These are phyloP conservation scores for Trichoderma parareesei DNA, from an alignment of 495 filamentous ascomycete genomes.

Conservation along the genomic window DNA sequence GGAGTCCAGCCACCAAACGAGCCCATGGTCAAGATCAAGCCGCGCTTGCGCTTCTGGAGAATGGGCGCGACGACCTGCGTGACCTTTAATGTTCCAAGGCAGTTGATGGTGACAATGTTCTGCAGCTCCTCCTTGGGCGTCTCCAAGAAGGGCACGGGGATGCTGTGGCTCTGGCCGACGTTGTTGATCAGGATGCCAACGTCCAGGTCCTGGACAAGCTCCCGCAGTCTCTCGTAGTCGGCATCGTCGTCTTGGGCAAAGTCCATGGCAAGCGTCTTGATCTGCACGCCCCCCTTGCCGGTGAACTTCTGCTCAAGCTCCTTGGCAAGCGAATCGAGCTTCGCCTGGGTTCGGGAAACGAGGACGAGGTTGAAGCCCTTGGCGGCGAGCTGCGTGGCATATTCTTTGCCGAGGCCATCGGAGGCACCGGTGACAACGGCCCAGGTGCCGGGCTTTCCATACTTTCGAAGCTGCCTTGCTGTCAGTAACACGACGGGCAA, in stretches of 20 bases:
- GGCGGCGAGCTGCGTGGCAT: constrained; percentile 77
- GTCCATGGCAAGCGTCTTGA: constrained; percentile 81
- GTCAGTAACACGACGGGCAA: constrained; percentile 5
- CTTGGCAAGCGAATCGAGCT: constrained; percentile 66
- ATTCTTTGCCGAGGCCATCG: constrained; percentile 96
- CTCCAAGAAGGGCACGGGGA: constrained; percentile 80
- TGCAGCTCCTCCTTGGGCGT: constrained; percentile 71
- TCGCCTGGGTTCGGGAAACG: constrained; percentile 86
- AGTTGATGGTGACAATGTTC: constrained; percentile 92
- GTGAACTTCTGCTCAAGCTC: constrained; percentile 60
- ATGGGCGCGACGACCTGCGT: constrained; percentile 78
- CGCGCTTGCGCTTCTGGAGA: constrained; percentile 73
- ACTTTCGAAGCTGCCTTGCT: constrained; percentile 63
- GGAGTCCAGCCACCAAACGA: constrained; percentile 87
- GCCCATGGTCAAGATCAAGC: constrained; percentile 94
- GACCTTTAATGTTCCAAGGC: constrained; percentile 74
- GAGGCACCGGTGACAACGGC: constrained; percentile 92
- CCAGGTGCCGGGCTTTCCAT: constrained; percentile 89
- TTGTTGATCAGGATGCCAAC: constrained; percentile 93
- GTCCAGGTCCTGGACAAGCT: constrained; percentile 62
- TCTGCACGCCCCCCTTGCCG: constrained; percentile 46
- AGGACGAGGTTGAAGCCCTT: constrained; percentile 91
- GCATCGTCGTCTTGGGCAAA: constrained; percentile 67
- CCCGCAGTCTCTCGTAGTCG: constrained; percentile 66
- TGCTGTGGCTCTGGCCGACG: constrained; percentile 86